Evolutionary conservation across 2,329 filamentous ascomycete species (phyloP).

Genomic region (Fusarium sp.): DNA sequence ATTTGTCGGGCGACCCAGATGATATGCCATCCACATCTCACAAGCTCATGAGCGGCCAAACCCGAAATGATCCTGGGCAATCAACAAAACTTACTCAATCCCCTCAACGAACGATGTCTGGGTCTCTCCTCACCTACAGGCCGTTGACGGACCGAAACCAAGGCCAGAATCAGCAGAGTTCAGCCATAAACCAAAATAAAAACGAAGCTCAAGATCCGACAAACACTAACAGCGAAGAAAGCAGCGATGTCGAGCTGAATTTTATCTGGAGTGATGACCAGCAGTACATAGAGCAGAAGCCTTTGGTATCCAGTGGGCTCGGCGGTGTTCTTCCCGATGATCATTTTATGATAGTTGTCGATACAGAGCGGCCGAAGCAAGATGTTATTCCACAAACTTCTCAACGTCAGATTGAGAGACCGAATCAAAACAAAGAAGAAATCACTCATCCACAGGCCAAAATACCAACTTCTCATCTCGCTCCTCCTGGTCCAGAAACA

Average conservation of each 20-base stretch:
- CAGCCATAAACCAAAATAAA: slow-evolving; percentile 49
- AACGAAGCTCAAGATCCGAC: slow-evolving; percentile 49
- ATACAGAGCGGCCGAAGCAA: slow-evolving; percentile 60
- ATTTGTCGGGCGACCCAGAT: slow-evolving; percentile 79
- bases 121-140: slow-evolving; percentile 64
- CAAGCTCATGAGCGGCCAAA: slow-evolving; percentile 64
- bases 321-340: slow-evolving; percentile 73
- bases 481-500: slow-evolving; percentile 5
- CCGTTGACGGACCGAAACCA: slow-evolving; percentile 62
- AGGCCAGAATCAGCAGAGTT: slow-evolving; percentile 14
- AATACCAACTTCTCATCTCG: slow-evolving; percentile 58
- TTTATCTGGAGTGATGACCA: slow-evolving; percentile 62
- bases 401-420: slow-evolving; percentile 16
- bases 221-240: slow-evolving; percentile 54
- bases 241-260: slow-evolving; percentile 58
- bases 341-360: slow-evolving; percentile 71
- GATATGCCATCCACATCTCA: slow-evolving; percentile 61
- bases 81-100: slow-evolving; percentile 39
- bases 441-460: slow-evolving; percentile 59
- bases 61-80: slow-evolving; percentile 50
- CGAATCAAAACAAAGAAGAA: slow-evolving; percentile 54
- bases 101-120: slow-evolving; percentile 63
- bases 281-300: slow-evolving; percentile 55
- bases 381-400: slow-evolving; percentile 17
- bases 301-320: slow-evolving; percentile 70